These are phyloP conservation scores for Trametes versicolor DNA, from an alignment of 1,284 basidiomycete genomes.

Conservation along the genomic window DNA sequence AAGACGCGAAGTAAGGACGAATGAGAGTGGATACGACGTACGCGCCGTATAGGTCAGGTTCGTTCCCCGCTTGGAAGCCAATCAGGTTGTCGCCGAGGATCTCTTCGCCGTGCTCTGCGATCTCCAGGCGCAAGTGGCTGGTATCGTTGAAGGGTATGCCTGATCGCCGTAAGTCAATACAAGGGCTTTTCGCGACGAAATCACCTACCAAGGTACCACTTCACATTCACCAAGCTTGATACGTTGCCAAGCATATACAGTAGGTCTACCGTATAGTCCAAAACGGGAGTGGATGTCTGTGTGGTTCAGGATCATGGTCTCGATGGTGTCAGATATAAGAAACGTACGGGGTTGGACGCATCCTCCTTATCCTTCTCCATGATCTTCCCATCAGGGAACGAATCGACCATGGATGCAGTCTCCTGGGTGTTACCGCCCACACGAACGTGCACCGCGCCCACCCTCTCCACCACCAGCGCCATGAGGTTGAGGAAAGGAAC, in stretches of 20 bases:
- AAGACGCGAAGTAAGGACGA: slow-evolving; percentile 40
- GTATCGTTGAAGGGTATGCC: slow-evolving; percentile 63
- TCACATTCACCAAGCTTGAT: slow-evolving; percentile 47
- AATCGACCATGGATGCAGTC: slow-evolving; percentile 52
- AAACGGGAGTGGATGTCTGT: slow-evolving; percentile 52
- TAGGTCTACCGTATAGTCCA: slow-evolving; percentile 53
- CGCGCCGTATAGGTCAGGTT: slow-evolving; percentile 70
- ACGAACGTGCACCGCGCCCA: slow-evolving; percentile 65
- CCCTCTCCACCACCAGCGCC: slow-evolving; percentile 64
- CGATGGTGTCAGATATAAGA: not conserved
- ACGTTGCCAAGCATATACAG: slow-evolving; percentile 55
- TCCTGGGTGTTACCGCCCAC: slow-evolving; percentile 82
- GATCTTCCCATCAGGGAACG: slow-evolving; percentile 54
- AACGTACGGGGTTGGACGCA: slow-evolving; percentile 20
- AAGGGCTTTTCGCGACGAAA: no score
- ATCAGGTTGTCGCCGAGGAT: slow-evolving; percentile 69
- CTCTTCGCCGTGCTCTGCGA: slow-evolving; percentile 56
- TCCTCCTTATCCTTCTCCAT: slow-evolving; percentile 52
- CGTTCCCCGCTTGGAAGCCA: slow-evolving; percentile 72
- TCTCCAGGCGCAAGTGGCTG: slow-evolving; percentile 59
- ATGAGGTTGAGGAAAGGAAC: slow-evolving; percentile 80
- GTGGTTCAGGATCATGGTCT: not conserved
- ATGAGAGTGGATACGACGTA: slow-evolving; percentile 11
- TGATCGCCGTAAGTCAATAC: not conserved
- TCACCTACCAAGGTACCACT: slow-evolving; percentile 53